Conservation (phyloP, 2,329 filamentous ascomycete genomes). For the Diplodia mutila region DNA sequence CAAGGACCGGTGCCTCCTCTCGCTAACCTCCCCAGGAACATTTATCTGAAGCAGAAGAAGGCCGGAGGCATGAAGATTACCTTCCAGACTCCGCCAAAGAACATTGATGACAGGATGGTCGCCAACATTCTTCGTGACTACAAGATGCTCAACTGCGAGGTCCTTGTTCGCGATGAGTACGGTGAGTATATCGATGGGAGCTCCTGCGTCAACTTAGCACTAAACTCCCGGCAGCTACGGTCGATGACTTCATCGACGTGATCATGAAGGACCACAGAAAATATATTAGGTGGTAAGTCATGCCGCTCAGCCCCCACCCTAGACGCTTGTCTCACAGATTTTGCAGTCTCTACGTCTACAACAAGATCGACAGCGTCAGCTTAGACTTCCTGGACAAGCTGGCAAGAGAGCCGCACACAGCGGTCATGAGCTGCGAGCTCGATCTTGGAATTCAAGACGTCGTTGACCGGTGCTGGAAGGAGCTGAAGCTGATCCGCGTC, state of each 20-base stretch:
- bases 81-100: slow-evolving; percentile 85
- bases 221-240: slow-evolving; percentile 64
- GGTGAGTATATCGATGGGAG: slow-evolving; percentile 46
- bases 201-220: not conserved
- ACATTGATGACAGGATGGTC: slow-evolving; percentile 95
- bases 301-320: not conserved
- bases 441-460: slow-evolving; percentile 93
- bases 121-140: slow-evolving; percentile 98
- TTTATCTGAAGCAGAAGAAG: slow-evolving; percentile 95
- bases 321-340: not conserved
- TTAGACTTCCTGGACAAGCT: slow-evolving; percentile 91
- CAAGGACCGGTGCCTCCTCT: slow-evolving; percentile 53
- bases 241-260: slow-evolving; percentile 98
- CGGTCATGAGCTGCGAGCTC: slow-evolving; percentile 96
- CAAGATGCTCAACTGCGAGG: slow-evolving; percentile 97
- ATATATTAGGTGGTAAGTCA: slow-evolving; percentile 73
- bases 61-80: slow-evolving; percentile 99
- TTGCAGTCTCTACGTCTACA: slow-evolving; percentile 90
- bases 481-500: slow-evolving; percentile 84
- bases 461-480: slow-evolving; percentile 92
- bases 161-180: slow-evolving; percentile 91
- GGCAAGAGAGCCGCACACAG: slow-evolving; percentile 89
- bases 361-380: slow-evolving; percentile 96
- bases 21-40: slow-evolving; percentile 66
- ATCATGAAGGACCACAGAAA: slow-evolving; percentile 99